A percentile compares a stretch with the other conserved stretches of the same genome.
These are phyloP conservation scores for Colletotrichum gigasporum DNA, from an alignment of 2,329 filamentous ascomycete species.

Conservation along the genomic window DNA sequence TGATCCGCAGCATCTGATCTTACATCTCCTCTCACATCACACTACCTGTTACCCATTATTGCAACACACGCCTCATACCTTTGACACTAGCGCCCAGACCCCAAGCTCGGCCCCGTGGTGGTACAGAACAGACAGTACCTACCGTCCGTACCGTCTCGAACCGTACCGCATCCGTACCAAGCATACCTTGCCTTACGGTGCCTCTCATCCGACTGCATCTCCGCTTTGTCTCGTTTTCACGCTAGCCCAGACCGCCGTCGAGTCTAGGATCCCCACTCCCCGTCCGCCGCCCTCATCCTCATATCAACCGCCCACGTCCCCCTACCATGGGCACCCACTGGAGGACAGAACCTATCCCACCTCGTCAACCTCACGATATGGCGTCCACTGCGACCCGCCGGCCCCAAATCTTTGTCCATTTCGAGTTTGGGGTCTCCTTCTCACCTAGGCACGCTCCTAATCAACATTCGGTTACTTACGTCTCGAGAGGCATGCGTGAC, in stretches of 20 bases:
- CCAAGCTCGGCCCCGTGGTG: constrained; percentile 23
- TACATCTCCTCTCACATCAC: background rate
- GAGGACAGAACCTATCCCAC: constrained; percentile 34
- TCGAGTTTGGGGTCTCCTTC: constrained; percentile 64
- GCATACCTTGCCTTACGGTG: constrained; percentile 4
- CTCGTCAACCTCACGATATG: constrained; percentile 36
- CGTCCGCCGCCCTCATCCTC: constrained; percentile 2
- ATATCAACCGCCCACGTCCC: constrained; percentile 22
- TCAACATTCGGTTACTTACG: constrained; percentile 56
- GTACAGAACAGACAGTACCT: constrained; percentile 1
- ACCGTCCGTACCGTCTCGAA: background rate
- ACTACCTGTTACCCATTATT: background rate
- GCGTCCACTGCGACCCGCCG: constrained; percentile 40
- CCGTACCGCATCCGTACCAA: background rate
- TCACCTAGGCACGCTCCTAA: constrained; percentile 52
- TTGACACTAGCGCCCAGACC: constrained; percentile 24
- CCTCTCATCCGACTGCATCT: constrained; percentile 25
- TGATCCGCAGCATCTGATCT: constrained; percentile 15
- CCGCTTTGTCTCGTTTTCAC: constrained; percentile 25
- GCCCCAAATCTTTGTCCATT: constrained; percentile 59
- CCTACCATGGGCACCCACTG: constrained; percentile 35
- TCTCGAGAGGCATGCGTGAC: constrained; percentile 55
- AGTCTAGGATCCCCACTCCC: constrained; percentile 10
- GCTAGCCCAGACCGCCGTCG: constrained; percentile 24
- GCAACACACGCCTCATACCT: constrained; percentile 18